These are phyloP conservation scores for Phaeosphaeriaceae sp. DNA, from an alignment of 2,329 filamentous ascomycete species.

Conservation along the genomic window DNA sequence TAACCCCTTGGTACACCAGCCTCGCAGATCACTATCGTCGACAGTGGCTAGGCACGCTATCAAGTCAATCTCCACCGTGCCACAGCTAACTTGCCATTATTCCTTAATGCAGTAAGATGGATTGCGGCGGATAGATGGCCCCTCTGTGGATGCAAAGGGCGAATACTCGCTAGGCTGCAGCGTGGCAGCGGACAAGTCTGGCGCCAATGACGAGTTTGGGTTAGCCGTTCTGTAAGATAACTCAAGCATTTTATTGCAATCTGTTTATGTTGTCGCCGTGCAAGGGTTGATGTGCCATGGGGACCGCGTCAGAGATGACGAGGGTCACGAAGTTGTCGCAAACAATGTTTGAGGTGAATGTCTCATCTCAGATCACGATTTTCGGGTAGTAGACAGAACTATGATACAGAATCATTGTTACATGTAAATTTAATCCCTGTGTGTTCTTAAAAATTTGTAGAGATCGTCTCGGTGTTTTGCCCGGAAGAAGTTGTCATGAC, in stretches of 20 bases:
- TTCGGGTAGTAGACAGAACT: no score
- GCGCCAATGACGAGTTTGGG: background rate
- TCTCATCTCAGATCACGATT: no score
- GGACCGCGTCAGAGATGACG: background rate
- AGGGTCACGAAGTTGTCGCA: background rate
- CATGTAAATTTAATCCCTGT: no score
- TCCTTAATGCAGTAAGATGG: slow-evolving; percentile 14
- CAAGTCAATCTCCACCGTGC: background rate
- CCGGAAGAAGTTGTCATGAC: no score
- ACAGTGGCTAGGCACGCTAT: slow-evolving; percentile 2
- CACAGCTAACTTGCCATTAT: background rate
- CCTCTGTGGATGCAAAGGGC: slow-evolving; percentile 1
- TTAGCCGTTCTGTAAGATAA: background rate
- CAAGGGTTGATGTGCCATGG: background rate
- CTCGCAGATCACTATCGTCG: background rate
- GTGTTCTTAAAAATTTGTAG: no score
- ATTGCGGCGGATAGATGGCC: slow-evolving; percentile 13
- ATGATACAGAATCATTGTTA: no score
- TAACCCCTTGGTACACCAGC: background rate
- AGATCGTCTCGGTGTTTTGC: no score
- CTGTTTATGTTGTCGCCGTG: background rate
- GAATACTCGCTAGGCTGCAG: background rate
- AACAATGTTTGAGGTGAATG: no score
- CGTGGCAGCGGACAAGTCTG: background rate
- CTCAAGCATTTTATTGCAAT: background rate